Evolutionary conservation across 1,284 basidiomycete genomes (phyloP).

Genomic region (Vanrija humicola): DNA sequence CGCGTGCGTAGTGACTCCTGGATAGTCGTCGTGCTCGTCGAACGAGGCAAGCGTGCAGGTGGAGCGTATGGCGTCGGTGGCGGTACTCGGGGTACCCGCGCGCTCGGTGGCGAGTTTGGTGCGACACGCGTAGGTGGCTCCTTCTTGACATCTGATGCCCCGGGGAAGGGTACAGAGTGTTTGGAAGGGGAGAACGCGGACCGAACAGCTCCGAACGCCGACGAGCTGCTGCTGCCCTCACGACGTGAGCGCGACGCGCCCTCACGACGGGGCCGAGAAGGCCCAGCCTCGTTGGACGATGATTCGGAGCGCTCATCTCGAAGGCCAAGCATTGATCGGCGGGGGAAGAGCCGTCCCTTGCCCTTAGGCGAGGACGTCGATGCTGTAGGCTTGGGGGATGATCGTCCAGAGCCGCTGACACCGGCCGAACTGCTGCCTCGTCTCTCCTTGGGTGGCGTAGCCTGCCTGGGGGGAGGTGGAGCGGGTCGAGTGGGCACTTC

Average conservation of each 20-base stretch:
- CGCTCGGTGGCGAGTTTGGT: not conserved
- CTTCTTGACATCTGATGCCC: not conserved
- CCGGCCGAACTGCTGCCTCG: not conserved
- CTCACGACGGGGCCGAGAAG: not conserved
- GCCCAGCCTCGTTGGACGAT: slow-evolving; percentile 12
- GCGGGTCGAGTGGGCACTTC: too few relatives aligned
- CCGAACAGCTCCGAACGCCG: not conserved
- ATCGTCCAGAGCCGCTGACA: not conserved
- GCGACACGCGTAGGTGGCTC: not conserved
- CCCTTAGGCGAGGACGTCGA: not conserved
- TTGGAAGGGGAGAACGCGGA: not conserved
- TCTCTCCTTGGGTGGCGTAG: not conserved
- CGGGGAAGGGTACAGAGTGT: not conserved
- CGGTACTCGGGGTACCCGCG: slow-evolving; percentile 4
- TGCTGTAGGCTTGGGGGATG: not conserved
- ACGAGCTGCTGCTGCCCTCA: too few relatives aligned
- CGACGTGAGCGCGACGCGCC: too few relatives aligned
- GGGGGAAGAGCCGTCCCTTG: not conserved
- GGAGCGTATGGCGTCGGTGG: slow-evolving; percentile 17
- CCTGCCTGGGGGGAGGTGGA: too few relatives aligned
- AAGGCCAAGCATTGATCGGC: too few relatives aligned
- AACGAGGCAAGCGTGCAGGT: not conserved
- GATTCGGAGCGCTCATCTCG: not conserved
- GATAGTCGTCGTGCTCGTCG: slow-evolving; percentile 6
- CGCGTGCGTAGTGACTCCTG: slow-evolving; percentile 19